Evolutionary conservation across 805 yeast genomes (phyloP).

Genomic region (Hanseniaspora vineae): DNA sequence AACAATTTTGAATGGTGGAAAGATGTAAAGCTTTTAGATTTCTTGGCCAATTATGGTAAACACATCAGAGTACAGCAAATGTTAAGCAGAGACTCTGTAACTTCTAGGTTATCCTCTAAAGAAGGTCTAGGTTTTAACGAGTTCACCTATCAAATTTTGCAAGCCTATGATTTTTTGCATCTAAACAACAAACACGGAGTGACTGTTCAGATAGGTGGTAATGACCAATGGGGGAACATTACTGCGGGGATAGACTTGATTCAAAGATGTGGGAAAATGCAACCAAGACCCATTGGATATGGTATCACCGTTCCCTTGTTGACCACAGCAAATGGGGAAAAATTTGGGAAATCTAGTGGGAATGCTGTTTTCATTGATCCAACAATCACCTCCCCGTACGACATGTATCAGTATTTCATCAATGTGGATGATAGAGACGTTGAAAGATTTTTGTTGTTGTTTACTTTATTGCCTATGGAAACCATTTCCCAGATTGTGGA

Average conservation of each 20-base stretch:
- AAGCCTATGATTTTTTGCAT: constrained; percentile 89
- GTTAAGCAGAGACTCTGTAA: constrained; percentile 82
- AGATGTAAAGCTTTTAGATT: constrained; percentile 59
- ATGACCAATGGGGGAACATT: constrained; percentile 97
- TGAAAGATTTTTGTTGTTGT: constrained; percentile 51
- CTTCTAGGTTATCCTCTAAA: constrained; percentile 43
- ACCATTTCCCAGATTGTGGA: constrained; percentile 42
- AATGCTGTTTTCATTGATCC: constrained; percentile 84
- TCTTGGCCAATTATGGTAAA: constrained; percentile 63
- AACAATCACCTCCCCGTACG: constrained; percentile 63
- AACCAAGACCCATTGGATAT: constrained; percentile 28
- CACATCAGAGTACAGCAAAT: constrained; percentile 73
- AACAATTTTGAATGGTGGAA: constrained; percentile 86
- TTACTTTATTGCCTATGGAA: constrained; percentile 61
- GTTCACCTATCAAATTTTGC: constrained; percentile 83
- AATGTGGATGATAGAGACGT: constrained; percentile 71
- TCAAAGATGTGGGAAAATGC: constrained; percentile 33
- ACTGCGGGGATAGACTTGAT: constrained; percentile 91
- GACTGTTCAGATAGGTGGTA: constrained; percentile 81
- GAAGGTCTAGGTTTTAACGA: constrained; percentile 87
- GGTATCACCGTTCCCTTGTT: constrained; percentile 86
- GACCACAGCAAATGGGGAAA: constrained; percentile 80
- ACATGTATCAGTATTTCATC: constrained; percentile 74
- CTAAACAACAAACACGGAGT: constrained; percentile 47
- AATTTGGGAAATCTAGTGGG: constrained; percentile 95